phyloP scores from a whole-genome alignment of 345 rosid genomes.

The Turritis glabra region DNA sequence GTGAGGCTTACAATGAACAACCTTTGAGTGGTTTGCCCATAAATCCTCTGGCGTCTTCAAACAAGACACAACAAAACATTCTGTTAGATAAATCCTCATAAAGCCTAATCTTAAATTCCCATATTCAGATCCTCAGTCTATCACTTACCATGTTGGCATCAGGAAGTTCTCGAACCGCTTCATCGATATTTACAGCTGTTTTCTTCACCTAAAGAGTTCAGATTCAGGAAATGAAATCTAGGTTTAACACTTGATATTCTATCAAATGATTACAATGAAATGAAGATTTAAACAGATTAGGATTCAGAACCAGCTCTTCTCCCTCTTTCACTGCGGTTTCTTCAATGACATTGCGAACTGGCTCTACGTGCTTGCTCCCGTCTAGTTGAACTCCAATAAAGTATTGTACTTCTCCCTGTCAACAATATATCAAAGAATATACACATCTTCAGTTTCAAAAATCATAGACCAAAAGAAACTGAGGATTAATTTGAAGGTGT shows the following conservation, averaged over 20 bases:
- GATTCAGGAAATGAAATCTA: not conserved
- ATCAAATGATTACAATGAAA: not conserved
- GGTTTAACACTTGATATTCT: not conserved
- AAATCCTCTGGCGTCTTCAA: conserved; percentile 91
- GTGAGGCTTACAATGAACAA: conserved; percentile 84
- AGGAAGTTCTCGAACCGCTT: conserved; percentile 91
- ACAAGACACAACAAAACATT: not conserved
- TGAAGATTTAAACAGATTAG: not conserved
- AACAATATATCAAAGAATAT: not conserved
- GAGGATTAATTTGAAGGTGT: not conserved
- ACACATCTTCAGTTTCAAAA: not conserved
- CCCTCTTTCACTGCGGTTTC: conserved; percentile 63
- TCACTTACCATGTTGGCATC: conserved; percentile 80
- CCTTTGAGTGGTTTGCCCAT: conserved; percentile 85
- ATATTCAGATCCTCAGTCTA: not conserved
- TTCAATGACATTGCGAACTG: conserved; percentile 68
- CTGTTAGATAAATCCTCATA: not conserved
- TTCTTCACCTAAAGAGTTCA: conserved; percentile 61
- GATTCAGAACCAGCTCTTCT: conserved; percentile 57
- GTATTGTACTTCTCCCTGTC: conserved; percentile 95
- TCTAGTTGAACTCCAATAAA: conserved; percentile 96
- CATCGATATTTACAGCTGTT: conserved; percentile 89
- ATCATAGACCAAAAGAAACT: not conserved
- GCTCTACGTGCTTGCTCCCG: conserved; percentile 92
- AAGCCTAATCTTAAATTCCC: conserved; percentile 6